Evolutionary conservation across 495 filamentous ascomycete genomes (phyloP), one percentile per base, ranked within the genome.

Genomic region (Xylaria cubensis): DNA sequence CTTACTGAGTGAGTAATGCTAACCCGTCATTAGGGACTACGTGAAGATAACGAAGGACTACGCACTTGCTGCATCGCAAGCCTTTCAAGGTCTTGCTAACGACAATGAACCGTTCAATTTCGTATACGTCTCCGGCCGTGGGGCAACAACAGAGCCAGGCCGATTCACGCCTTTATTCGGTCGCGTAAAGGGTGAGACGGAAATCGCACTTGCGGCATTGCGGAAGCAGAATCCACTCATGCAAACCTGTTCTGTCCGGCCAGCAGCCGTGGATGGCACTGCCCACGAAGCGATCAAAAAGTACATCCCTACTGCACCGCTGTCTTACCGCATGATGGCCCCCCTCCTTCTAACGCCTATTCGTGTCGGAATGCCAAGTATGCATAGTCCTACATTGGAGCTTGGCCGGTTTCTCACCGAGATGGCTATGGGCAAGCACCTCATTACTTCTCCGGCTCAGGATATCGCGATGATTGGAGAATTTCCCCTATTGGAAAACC

Each of bases 81-180:
- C 90, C 17, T 90, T 93, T 77, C 74, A 84, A n/a, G 79, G 78
- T 6, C 82, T 91, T 51, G 79, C 82, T 0, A 32, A 72, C 3
- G 73, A 75, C 19, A 71, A 75, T 19, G 77, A 85, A 51, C 82
- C 88, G 19, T 89, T 94, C 81, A 88, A 86, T 51, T 93, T 93
- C 74, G 82, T 93, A 74, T 90, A 90, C 76, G 87, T 94, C 58
- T 92, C 91, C 0, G 91, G 92, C 34, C 84, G 85, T 69, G 86
- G 88, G 41, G 80, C 84, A 0, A 88, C 84, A 32, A 79, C 76
- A 15, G 79, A 79, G 6, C 89, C 89, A 0, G 85, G 84, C 3
- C 74, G 79, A 2, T 84, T 90, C 66, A 86, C 88, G 0, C 79
- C 88, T 26, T 76, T 89, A 32, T 92, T 89, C 69, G 89, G 82